Percentiles rank a stretch among this genome's conserved stretches.
phyloP scores from a whole-genome alignment of 2,329 filamentous ascomycete genomes.

The Ophiostoma novo-ulmi region DNA sequence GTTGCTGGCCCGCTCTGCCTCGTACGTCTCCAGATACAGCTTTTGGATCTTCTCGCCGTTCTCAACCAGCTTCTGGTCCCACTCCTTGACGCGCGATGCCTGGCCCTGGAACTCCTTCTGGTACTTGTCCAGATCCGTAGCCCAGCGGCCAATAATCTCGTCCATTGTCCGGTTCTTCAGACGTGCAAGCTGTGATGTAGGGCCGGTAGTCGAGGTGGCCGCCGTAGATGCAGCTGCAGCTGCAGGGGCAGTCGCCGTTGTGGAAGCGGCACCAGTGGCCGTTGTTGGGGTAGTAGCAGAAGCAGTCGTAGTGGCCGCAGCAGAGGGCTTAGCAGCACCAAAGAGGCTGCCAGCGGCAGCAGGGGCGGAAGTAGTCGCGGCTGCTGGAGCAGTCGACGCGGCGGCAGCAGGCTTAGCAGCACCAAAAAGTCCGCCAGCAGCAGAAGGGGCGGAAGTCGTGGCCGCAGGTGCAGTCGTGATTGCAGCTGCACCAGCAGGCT shows the following conservation, averaged over 20 bases:
- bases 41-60: slow-evolving; percentile 95
- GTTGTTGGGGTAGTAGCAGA: slow-evolving; percentile 32
- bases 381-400: slow-evolving; percentile 9
- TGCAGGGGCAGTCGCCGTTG: slow-evolving; percentile 34
- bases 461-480: slow-evolving; percentile 12
- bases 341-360: slow-evolving; percentile 18
- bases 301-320: slow-evolving; percentile 28
- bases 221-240: slow-evolving; percentile 27
- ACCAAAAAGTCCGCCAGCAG: slow-evolving; percentile 18
- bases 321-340: slow-evolving; percentile 19
- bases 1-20: slow-evolving; percentile 85
- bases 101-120: slow-evolving; percentile 95
- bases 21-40: slow-evolving; percentile 84
- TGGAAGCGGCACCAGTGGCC: slow-evolving; percentile 31
- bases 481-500: slow-evolving; percentile 4
- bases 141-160: slow-evolving; percentile 96
- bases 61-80: slow-evolving; percentile 88
- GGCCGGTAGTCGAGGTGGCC: slow-evolving; percentile 68
- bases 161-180: slow-evolving; percentile 99
- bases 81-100: slow-evolving; percentile 77
- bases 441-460: slow-evolving; percentile 1
- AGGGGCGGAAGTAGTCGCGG: slow-evolving; percentile 8
- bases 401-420: slow-evolving; percentile 10
- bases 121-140: slow-evolving; percentile 88
- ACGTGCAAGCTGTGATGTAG: slow-evolving; percentile 77